Conservation (phyloP, 768 basidiomycete genomes). For the Amylocystis lapponica region DNA sequence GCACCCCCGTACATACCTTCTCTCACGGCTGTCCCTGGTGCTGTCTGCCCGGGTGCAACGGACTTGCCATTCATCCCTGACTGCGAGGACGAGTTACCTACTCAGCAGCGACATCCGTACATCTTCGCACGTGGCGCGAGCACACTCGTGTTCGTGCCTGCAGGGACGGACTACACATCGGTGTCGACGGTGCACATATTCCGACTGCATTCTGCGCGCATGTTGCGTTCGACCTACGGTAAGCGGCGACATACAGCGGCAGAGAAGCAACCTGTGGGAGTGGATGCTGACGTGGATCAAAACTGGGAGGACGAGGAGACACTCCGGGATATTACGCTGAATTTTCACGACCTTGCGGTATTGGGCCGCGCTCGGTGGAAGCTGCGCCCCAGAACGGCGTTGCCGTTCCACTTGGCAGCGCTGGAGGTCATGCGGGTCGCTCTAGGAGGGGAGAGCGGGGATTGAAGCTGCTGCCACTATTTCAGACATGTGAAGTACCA, state of each 20-base stretch:
- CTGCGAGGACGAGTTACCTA: constrained; percentile 26
- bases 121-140: constrained; percentile 54
- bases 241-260: not conserved
- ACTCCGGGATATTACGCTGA: constrained; percentile 54
- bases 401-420: constrained; percentile 75
- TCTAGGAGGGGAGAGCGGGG: constrained; percentile 20
- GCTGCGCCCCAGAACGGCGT: constrained; percentile 41
- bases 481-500: too few species aligned
- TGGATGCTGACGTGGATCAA: constrained; percentile 2
- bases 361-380: constrained; percentile 49
- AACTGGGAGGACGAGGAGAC: constrained; percentile 26
- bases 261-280: not conserved
- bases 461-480: too few species aligned
- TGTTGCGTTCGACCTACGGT: constrained; percentile 31
- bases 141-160: constrained; percentile 52
- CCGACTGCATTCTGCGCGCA: constrained; percentile 47
- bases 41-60: constrained; percentile 34
- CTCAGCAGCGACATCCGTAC: constrained; percentile 28
- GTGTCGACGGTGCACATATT: constrained; percentile 55
- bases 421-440: constrained; percentile 53
- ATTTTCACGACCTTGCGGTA: constrained; percentile 64
- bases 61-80: constrained; percentile 19
- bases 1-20: not conserved
- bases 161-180: constrained; percentile 36
- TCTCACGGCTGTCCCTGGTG: constrained; percentile 12